phyloP scores from a whole-genome alignment of 106 monocot species.

The Agapanthus africanus region DNA sequence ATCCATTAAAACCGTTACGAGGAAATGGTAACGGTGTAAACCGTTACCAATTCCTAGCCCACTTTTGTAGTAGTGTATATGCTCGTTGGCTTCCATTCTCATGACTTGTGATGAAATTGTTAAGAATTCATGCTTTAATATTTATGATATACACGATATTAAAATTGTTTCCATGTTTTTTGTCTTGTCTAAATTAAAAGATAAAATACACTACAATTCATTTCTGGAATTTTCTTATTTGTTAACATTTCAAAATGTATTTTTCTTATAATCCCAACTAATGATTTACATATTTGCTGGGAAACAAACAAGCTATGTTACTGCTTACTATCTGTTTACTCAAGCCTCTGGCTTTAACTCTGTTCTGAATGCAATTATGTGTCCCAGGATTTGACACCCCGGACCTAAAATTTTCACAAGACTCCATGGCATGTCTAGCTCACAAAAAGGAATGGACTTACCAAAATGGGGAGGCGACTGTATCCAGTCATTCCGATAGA shows the following conservation, averaged over 20 bases:
- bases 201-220: not conserved
- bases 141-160: too few relatives aligned
- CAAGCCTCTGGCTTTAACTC: not conserved
- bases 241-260: not conserved
- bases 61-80: too few relatives aligned
- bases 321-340: not conserved
- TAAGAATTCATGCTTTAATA: too few relatives aligned
- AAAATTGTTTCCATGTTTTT: too few relatives aligned
- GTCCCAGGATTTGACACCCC: not conserved
- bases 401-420: too few relatives aligned
- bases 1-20: too few relatives aligned
- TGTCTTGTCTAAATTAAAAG: too few relatives aligned
- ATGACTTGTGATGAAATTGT: too few relatives aligned
- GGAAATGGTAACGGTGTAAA: too few relatives aligned
- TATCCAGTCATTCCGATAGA: not conserved
- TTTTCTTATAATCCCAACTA: not conserved
- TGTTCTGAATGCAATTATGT: slow-evolving; percentile 1
- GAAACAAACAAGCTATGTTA: not conserved
- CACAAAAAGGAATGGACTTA: not conserved
- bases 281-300: not conserved
- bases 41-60: too few relatives aligned
- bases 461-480: slow-evolving; percentile 3
- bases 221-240: not conserved
- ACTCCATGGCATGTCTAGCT: not conserved
- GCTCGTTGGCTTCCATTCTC: not conserved